A percentile compares a stretch with the other conserved stretches of the same genome.
Evolutionary conservation across 192 early-diverging fungal genomes (phyloP).

Genomic region (Radiomyces spectabilis): DNA sequence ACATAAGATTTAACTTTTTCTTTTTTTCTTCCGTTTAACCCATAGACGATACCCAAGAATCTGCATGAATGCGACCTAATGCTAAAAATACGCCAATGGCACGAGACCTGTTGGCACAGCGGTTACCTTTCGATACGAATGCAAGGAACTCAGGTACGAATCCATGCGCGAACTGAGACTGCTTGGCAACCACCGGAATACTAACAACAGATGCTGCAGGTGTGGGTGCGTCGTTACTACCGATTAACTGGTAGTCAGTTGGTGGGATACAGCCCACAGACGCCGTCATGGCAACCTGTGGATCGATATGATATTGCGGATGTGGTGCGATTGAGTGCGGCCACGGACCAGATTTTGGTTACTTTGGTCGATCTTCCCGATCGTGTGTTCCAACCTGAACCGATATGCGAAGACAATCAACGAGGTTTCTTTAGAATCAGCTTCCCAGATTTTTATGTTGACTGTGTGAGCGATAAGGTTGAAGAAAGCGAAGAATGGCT

Average conservation of each 20-base stretch:
- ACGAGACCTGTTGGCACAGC: constrained; percentile 13
- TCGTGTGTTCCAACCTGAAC: constrained; percentile 3
- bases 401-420: constrained; percentile 11
- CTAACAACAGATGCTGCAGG: background rate
- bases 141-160: constrained; percentile 11
- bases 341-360: constrained; percentile 8
- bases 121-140: constrained; percentile 7
- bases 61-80: constrained; percentile 15
- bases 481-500: constrained; percentile 19
- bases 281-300: background rate
- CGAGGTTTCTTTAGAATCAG: constrained; percentile 7
- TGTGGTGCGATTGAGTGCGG: constrained; percentile 7
- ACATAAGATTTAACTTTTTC: background rate
- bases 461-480: constrained; percentile 17
- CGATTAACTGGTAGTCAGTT: constrained; percentile 14
- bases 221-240: constrained; percentile 11
- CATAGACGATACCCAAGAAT: constrained; percentile 10
- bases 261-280: constrained; percentile 4
- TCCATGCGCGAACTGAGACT: background rate
- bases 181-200: background rate
- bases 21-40: constrained; percentile 4
- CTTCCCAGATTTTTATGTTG: constrained; percentile 11
- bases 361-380: constrained; percentile 5
- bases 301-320: constrained; percentile 16
- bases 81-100: constrained; percentile 19